A percentile compares a stretch with the other conserved stretches of the same genome.
These are phyloP conservation scores for Podospora australis DNA, from an alignment of 495 filamentous ascomycete species.

Conservation along the genomic window DNA sequence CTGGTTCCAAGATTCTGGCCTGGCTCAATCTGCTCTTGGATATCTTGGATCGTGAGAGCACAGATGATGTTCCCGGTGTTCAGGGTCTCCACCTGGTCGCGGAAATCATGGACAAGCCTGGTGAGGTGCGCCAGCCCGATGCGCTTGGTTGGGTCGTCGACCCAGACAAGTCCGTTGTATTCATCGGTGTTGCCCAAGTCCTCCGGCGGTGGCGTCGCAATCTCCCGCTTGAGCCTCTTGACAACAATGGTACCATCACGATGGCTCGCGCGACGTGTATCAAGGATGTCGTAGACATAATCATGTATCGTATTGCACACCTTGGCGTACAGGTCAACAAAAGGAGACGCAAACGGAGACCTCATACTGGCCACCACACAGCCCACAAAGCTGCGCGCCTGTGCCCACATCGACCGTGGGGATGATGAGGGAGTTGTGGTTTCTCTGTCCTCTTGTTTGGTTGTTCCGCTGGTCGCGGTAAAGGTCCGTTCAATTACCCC, in stretches of 20 bases:
- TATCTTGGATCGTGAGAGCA: slow-evolving; percentile 8
- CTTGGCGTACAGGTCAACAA: slow-evolving; percentile 10
- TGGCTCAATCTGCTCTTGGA: slow-evolving; percentile 1
- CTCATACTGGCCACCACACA: slow-evolving; percentile 14
- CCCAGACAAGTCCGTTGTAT: slow-evolving; percentile 11
- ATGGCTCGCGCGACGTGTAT: slow-evolving; percentile 10
- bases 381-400: slow-evolving; percentile 1
- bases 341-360: slow-evolving; percentile 9
- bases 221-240: slow-evolving; percentile 24
- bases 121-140: slow-evolving; percentile 14
- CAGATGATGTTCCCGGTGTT: not conserved
- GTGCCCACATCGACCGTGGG: slow-evolving; percentile 10
- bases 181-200: slow-evolving; percentile 2
- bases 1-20: slow-evolving; percentile 12
- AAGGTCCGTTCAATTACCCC: slow-evolving; percentile 11
- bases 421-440: not conserved
- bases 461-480: not conserved
- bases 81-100: slow-evolving; percentile 3
- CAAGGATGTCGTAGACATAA: slow-evolving; percentile 11
- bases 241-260: slow-evolving; percentile 12
- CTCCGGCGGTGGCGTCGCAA: not conserved
- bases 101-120: not conserved
- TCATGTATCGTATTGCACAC: slow-evolving; percentile 2
- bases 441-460: not conserved
- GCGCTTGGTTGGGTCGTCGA: slow-evolving; percentile 7